A percentile compares a stretch with the other conserved stretches of the same genome.
These are phyloP conservation scores for Nymphaea colorata DNA, from an alignment of 164 flowering plant species.

Conservation along the genomic window DNA sequence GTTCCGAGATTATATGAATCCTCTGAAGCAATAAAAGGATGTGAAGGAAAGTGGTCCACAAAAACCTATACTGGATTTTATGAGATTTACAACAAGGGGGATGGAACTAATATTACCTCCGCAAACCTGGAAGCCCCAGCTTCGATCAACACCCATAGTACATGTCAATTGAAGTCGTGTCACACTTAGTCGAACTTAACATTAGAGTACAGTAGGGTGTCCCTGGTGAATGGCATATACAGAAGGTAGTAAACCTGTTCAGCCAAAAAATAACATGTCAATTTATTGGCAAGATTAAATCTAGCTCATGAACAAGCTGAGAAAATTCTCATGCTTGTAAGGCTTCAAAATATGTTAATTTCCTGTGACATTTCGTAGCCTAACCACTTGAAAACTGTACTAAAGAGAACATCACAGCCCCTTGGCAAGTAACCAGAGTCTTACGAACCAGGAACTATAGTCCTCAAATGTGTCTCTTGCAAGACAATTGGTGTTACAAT, in stretches of 20 bases:
- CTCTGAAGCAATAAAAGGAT: no score
- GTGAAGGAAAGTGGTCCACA: no score
- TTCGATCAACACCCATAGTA: background rate
- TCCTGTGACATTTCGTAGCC: background rate
- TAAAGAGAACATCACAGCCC: background rate
- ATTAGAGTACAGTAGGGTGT: slow-evolving; percentile 13
- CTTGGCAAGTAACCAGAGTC: background rate
- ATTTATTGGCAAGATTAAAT: background rate
- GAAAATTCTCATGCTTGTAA: background rate
- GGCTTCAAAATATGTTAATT: background rate
- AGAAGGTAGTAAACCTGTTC: slow-evolving; percentile 5
- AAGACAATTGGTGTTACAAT: no score
- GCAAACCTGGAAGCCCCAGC: background rate
- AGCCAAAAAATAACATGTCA: background rate
- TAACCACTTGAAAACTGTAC: background rate
- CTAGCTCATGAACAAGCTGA: background rate
- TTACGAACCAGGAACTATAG: background rate
- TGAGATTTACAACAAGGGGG: background rate
- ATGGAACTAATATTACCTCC: background rate
- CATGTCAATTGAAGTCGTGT: background rate
- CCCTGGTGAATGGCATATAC: slow-evolving; percentile 13
- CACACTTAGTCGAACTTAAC: slow-evolving; percentile 9
- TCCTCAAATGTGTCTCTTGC: background rate
- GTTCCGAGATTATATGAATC: no score
- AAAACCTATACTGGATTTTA: no score